Evolutionary conservation across 352 stramenopile genomes (phyloP).

Genomic region (Globisporangium solare): DNA sequence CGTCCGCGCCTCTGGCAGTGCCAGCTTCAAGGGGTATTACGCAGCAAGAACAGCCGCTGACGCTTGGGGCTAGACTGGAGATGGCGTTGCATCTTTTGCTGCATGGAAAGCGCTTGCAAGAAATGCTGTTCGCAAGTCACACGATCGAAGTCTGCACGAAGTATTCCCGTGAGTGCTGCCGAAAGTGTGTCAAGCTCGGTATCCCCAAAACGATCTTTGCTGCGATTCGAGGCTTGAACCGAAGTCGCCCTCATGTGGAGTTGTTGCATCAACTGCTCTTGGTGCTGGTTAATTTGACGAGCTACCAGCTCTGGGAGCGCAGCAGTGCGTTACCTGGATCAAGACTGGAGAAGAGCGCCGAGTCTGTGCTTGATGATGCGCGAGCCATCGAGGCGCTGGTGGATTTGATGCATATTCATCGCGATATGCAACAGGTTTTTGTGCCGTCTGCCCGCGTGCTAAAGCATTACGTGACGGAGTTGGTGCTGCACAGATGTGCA

Average conservation of each 20-base stretch:
- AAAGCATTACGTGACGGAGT: conserved; percentile 46
- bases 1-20: conserved; percentile 16
- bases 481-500: conserved; percentile 19
- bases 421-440: conserved; percentile 85
- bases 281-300: conserved; percentile 85
- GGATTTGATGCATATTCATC: conserved; percentile 94
- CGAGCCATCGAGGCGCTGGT: conserved; percentile 85
- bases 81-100: conserved; percentile 71
- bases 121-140: conserved; percentile 91
- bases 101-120: conserved; percentile 81
- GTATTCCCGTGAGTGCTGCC: conserved; percentile 88
- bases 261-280: conserved; percentile 86
- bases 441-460: conserved; percentile 56
- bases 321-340: conserved; percentile 3
- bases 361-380: conserved; percentile 52
- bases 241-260: conserved; percentile 93
- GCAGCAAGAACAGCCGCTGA: conserved; percentile 35
- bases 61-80: conserved; percentile 53
- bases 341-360: conserved; percentile 29
- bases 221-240: conserved; percentile 92
- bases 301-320: conserved; percentile 43
- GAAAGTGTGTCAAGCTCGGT: conserved; percentile 80
- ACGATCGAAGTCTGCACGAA: conserved; percentile 91
- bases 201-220: conserved; percentile 90
- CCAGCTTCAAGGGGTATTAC: conserved; percentile 11